Evolutionary conservation across 768 basidiomycete genomes (phyloP), one percentile per base, ranked within the genome.

Genomic region (Termitomyces sp.): DNA sequence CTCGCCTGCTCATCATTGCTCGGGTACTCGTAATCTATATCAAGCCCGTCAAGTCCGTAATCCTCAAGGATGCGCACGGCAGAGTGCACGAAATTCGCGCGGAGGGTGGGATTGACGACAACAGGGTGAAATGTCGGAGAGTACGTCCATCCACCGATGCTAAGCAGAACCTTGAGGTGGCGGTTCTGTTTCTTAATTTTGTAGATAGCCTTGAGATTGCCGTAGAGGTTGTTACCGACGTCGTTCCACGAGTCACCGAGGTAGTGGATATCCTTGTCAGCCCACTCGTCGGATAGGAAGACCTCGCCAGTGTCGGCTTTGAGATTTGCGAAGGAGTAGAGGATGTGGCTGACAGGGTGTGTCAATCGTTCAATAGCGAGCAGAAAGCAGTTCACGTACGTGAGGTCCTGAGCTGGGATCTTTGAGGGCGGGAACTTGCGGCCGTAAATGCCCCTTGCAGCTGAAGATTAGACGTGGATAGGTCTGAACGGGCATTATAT

Each of bases 221-320:
- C 96, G 68, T 96, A 98, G 18, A 98, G 84, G 73, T 98, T 97
- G 64, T 81, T 88, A 48, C 94, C 95, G 32, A 71, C 71, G 57
- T 98, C 96, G 66, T 95, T 90, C 97, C 97, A 99, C 4, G 89
- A 90, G 74, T 99, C 97, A 8, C 90, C 92, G 0, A 90, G 88
- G 71, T 96, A 96, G 72, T 98, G 97, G 50, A 98, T 98, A 71
- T 98, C 94, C 69, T 96, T 86, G 78, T 99, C 97, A 0, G 95
- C 89, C 96, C 96, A 98, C 2, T 80, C 72, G 67, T 99, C 97
- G 40, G 94, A 96, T 57, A 98, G 75, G 68, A 84, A 76, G 20
- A 98, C 96, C 69, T 93, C 92, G 44, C 96, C 96, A 0, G 88
- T 82, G 61, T 93, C 92, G 20, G 88, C 76, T 66, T 83, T 86